Evolutionary conservation across 345 rosid genomes (phyloP).

Genomic region (rapeseed (Brassica napus)): DNA sequence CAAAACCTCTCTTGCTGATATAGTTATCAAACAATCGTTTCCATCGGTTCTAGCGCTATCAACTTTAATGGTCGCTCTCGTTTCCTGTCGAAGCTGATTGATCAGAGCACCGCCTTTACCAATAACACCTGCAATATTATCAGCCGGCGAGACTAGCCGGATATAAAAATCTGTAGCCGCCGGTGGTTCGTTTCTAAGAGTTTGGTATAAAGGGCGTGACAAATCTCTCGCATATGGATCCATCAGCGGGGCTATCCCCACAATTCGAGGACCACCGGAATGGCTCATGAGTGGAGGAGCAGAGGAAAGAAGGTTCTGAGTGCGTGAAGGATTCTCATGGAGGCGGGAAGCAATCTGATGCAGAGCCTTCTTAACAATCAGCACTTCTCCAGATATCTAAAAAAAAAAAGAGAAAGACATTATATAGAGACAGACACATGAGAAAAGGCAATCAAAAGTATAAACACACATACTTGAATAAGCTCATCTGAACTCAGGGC

Average conservation of each 20-base stretch:
- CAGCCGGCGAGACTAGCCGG: slow-evolving; percentile 75
- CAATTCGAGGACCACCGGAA: slow-evolving; percentile 60
- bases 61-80: slow-evolving; percentile 83
- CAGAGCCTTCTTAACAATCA: slow-evolving; percentile 78
- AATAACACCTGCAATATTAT: slow-evolving; percentile 84
- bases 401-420: not conserved
- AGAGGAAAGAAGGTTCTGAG: slow-evolving; percentile 77
- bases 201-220: slow-evolving; percentile 73
- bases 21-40: slow-evolving; percentile 82
- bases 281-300: slow-evolving; percentile 71
- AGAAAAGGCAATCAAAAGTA: not conserved
- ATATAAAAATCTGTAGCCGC: slow-evolving; percentile 69
- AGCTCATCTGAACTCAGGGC: slow-evolving; percentile 89
- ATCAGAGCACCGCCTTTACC: slow-evolving; percentile 93
- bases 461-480: slow-evolving; percentile 62
- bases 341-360: slow-evolving; percentile 79
- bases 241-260: slow-evolving; percentile 70
- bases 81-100: slow-evolving; percentile 91
- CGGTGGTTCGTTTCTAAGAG: slow-evolving; percentile 79
- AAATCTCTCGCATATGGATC: slow-evolving; percentile 84
- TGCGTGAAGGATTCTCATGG: slow-evolving; percentile 88
- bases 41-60: slow-evolving; percentile 81
- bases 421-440: not conserved
- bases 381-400: slow-evolving; percentile 83
- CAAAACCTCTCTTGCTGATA: slow-evolving; percentile 92